Evolutionary conservation across 2,329 filamentous ascomycete species (phyloP).

Genomic region (Pezicula radicicola): DNA sequence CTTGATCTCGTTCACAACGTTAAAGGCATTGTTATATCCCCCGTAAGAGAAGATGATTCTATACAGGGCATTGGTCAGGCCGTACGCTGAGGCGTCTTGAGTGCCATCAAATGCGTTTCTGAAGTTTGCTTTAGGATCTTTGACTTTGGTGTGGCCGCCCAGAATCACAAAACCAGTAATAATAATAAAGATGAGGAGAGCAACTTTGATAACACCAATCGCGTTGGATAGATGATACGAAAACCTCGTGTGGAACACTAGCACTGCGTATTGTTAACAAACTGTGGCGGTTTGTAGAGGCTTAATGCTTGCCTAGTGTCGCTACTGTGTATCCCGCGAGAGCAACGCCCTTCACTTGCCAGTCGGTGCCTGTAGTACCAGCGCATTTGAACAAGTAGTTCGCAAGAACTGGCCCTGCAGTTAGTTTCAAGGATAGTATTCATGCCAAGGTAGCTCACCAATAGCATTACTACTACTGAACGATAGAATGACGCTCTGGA

Average conservation of each 20-base stretch:
- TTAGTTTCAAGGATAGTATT: background rate
- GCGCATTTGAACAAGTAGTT: slow-evolving; percentile 58
- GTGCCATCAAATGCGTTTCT: slow-evolving; percentile 47
- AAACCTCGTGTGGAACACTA: slow-evolving; percentile 51
- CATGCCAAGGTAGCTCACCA: slow-evolving; percentile 15
- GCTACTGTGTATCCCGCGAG: slow-evolving; percentile 34
- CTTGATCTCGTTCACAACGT: slow-evolving; percentile 58
- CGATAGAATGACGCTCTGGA: slow-evolving; percentile 58
- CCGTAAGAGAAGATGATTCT: slow-evolving; percentile 57
- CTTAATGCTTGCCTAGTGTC: slow-evolving; percentile 16
- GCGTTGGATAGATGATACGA: slow-evolving; percentile 51
- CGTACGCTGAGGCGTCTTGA: slow-evolving; percentile 29
- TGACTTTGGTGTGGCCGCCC: slow-evolving; percentile 42
- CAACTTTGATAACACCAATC: slow-evolving; percentile 54
- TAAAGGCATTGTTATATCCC: slow-evolving; percentile 59
- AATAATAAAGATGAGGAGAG: slow-evolving; percentile 57
- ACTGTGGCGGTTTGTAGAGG: background rate
- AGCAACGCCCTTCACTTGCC: slow-evolving; percentile 64
- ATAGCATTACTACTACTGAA: slow-evolving; percentile 64
- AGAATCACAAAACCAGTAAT: slow-evolving; percentile 60
- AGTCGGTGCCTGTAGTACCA: slow-evolving; percentile 45
- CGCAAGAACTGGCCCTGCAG: slow-evolving; percentile 43
- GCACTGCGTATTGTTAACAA: slow-evolving; percentile 18
- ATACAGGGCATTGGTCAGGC: slow-evolving; percentile 53
- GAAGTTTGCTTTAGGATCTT: slow-evolving; percentile 49